Conservation (phyloP, 305 asterid genomes). For the Fraxinus xanthoxyloides region DNA sequence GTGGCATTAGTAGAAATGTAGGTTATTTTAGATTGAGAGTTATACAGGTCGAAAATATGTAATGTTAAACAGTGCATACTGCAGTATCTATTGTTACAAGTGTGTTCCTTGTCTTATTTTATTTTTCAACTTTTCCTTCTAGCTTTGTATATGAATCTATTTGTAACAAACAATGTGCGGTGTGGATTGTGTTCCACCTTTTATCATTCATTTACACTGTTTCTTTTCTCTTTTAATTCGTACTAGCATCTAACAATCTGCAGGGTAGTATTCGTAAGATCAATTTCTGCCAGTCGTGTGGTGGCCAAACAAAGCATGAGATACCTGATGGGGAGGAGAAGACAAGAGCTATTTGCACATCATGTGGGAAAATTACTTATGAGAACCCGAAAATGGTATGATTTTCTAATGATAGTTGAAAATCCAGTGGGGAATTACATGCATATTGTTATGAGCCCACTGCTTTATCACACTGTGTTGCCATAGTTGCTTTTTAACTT, state of each 20-base stretch:
- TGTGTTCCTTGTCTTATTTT: background rate
- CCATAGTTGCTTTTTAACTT: background rate
- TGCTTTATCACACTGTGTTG: background rate
- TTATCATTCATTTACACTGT: constrained; percentile 4
- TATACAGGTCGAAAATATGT: background rate
- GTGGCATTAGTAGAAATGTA: background rate
- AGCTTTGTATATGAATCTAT: background rate
- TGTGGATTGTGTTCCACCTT: background rate
- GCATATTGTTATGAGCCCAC: background rate
- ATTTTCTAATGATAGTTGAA: constrained; percentile 11
- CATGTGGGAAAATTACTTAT: constrained; percentile 72
- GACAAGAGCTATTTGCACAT: constrained; percentile 79
- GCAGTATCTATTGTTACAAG: background rate
- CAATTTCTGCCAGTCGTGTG: constrained; percentile 90
- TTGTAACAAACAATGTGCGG: background rate
- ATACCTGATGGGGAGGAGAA: constrained; percentile 93
- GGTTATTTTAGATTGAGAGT: background rate
- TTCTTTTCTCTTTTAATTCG: constrained; percentile 13
- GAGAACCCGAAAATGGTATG: constrained; percentile 98
- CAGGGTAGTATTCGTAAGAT: constrained; percentile 67
- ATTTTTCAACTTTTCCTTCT: background rate
- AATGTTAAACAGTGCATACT: background rate
- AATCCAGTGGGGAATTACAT: background rate
- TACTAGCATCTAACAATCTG: constrained; percentile 23
- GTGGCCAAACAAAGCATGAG: constrained; percentile 88